Percentiles rank a stretch among this genome's conserved stretches.
Conservation (phyloP, 768 basidiomycete species). For the Zangia roseola region DNA sequence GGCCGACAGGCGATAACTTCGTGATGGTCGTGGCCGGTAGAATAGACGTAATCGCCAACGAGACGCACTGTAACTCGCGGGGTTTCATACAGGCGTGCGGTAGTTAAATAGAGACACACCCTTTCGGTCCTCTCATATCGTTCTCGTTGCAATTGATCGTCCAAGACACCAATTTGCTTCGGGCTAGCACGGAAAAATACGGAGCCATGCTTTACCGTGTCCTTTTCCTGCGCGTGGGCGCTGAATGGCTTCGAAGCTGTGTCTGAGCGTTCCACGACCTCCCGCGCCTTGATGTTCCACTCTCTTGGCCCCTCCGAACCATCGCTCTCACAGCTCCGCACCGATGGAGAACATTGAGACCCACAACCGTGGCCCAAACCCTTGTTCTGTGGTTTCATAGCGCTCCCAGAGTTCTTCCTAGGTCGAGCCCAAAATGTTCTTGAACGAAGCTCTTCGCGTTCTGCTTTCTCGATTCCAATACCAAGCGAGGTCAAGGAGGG, state of each 20-base stretch:
- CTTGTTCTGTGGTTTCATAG: constrained; percentile 9
- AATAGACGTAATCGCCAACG: constrained; percentile 29
- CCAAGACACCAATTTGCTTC: constrained; percentile 13
- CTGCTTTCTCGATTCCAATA: constrained; percentile 23
- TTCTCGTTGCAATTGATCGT: constrained; percentile 10
- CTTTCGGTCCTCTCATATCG: constrained; percentile 32
- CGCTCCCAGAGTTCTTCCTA: constrained; percentile 9
- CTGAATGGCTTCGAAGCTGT: background rate
- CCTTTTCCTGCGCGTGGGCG: constrained; percentile 8
- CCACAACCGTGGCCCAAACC: background rate
- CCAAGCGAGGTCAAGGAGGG: constrained; percentile 22
- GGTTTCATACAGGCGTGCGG: too few relatives aligned
- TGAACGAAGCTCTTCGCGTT: constrained; percentile 21
- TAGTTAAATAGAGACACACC: constrained; percentile 3
- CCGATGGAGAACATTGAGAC: background rate
- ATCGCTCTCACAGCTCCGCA: background rate
- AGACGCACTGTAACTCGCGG: constrained; percentile 17
- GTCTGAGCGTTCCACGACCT: background rate
- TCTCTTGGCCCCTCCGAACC: background rate
- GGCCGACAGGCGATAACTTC: constrained; percentile 24
- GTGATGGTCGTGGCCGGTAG: constrained; percentile 16
- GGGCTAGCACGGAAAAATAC: constrained; percentile 20
- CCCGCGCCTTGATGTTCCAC: background rate
- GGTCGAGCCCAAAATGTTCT: constrained; percentile 18
- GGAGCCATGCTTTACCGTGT: constrained; percentile 32